Conservation (phyloP, 2,329 filamentous ascomycete genomes). For the Didymella pomorum region DNA sequence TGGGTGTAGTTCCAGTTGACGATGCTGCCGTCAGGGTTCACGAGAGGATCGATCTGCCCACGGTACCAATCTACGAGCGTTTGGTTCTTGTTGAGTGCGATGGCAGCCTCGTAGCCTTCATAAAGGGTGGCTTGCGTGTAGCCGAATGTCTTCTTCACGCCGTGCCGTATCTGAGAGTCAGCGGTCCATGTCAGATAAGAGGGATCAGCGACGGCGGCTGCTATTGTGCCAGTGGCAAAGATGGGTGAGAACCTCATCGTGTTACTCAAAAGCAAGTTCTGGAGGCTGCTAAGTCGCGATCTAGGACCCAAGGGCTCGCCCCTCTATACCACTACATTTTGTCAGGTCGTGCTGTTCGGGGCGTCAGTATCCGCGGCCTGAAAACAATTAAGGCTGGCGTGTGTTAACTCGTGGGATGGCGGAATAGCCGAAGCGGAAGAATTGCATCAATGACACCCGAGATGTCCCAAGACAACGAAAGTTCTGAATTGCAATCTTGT, state of each 20-base stretch:
- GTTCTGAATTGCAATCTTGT: neutral
- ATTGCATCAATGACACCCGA: neutral
- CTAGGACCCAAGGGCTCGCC: too few species aligned
- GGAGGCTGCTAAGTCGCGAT: too few species aligned
- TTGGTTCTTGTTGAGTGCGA: constrained; percentile 53
- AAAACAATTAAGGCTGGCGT: neutral
- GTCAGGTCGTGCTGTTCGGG: neutral
- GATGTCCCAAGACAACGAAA: neutral
- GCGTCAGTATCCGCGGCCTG: neutral
- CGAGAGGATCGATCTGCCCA: constrained; percentile 56
- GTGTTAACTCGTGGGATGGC: too few species aligned
- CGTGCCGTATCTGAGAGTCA: constrained; percentile 10
- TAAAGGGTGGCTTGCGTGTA: constrained; percentile 43
- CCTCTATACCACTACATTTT: neutral
- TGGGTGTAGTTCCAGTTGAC: constrained; percentile 53
- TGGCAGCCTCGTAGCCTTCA: constrained; percentile 54
- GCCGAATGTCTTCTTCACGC: constrained; percentile 10
- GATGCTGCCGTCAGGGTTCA: constrained; percentile 53
- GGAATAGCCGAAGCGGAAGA: constrained; percentile 10
- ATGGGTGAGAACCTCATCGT: constrained; percentile 8
- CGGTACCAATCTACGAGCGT: constrained; percentile 55
- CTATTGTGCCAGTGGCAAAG: constrained; percentile 8
- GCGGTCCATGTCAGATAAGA: constrained; percentile 13
- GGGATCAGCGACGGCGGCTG: constrained; percentile 11
- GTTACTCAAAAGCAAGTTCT: too few species aligned